Percentiles rank a stretch among this genome's conserved stretches.
Conservation (phyloP, 495 filamentous ascomycete species). For the Penicillium macrosclerotiorum region DNA sequence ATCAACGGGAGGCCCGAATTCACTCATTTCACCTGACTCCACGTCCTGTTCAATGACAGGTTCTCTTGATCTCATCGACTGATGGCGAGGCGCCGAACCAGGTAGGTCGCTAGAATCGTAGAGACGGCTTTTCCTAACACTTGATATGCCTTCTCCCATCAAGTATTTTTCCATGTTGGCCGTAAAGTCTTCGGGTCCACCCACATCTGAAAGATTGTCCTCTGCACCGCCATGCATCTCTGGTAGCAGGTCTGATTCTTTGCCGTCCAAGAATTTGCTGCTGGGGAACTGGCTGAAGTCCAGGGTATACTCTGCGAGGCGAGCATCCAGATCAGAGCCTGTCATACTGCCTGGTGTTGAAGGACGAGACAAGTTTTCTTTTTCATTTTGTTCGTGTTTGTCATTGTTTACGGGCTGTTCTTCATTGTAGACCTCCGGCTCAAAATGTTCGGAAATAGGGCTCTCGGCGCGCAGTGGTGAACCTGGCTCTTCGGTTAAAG, state of each 20-base stretch:
- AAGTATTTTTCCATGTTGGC: slow-evolving; percentile 50
- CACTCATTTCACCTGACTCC: slow-evolving; percentile 41
- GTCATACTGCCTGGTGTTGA: slow-evolving; percentile 27
- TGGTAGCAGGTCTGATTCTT: slow-evolving; percentile 27
- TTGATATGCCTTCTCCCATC: slow-evolving; percentile 34
- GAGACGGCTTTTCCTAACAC: slow-evolving; percentile 13
- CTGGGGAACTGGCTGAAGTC: slow-evolving; percentile 48
- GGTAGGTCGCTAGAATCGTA: slow-evolving; percentile 14
- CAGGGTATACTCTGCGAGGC: slow-evolving; percentile 45
- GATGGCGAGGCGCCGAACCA: slow-evolving; percentile 12
- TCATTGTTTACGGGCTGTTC: slow-evolving; percentile 2
- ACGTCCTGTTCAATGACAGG: slow-evolving; percentile 36
- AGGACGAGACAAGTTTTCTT: slow-evolving; percentile 19
- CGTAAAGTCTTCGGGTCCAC: slow-evolving; percentile 54
- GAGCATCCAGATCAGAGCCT: slow-evolving; percentile 37
- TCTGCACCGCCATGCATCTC: slow-evolving; percentile 31
- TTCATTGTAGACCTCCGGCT: slow-evolving; percentile 9
- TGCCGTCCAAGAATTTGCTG: slow-evolving; percentile 29
- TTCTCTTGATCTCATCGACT: slow-evolving; percentile 22
- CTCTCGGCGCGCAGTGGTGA: slow-evolving; percentile 28
- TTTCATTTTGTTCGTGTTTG: slow-evolving; percentile 16
- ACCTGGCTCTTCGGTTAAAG: slow-evolving; percentile 4
- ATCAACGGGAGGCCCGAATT: slow-evolving; percentile 46
- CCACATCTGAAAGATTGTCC: slow-evolving; percentile 43
- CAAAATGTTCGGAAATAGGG: slow-evolving; percentile 20